Evolutionary conservation across 805 yeast species (phyloP).

Genomic region (Starmerella gropengiesseri): DNA sequence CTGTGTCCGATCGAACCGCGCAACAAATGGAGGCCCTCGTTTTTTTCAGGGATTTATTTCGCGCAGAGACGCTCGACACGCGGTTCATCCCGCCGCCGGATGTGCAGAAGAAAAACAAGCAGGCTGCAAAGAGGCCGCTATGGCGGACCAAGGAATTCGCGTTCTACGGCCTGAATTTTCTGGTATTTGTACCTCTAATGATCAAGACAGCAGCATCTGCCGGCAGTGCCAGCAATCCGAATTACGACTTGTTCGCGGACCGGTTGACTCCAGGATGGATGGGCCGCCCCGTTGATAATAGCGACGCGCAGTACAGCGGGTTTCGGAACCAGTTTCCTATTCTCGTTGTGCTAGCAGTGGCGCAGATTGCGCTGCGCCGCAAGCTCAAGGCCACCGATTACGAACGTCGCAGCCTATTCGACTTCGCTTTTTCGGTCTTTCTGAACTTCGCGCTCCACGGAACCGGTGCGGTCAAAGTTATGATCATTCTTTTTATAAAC

Average conservation of each 20-base stretch:
- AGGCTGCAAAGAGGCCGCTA: constrained; percentile 35
- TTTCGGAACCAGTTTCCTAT: constrained; percentile 71
- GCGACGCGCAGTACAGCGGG: constrained; percentile 80
- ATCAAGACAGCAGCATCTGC: constrained; percentile 61
- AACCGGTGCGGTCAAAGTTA: constrained; percentile 50
- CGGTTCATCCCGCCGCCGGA: constrained; percentile 33
- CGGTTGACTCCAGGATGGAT: constrained; percentile 75
- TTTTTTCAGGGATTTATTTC: constrained; percentile 24
- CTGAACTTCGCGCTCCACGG: constrained; percentile 76
- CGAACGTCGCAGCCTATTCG: constrained; percentile 44
- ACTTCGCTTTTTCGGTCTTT: constrained; percentile 55
- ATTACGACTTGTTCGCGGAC: constrained; percentile 52
- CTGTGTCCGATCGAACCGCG: too few species aligned
- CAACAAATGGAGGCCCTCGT: neutral
- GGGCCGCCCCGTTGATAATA: constrained; percentile 71
- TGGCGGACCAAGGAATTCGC: constrained; percentile 74
- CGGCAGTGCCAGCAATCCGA: constrained; percentile 44
- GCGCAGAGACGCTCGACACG: constrained; percentile 36
- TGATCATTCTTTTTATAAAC: constrained; percentile 46
- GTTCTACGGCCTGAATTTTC: constrained; percentile 52
- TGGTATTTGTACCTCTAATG: constrained; percentile 71
- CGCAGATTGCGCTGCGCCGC: constrained; percentile 47
- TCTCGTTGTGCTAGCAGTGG: constrained; percentile 42
- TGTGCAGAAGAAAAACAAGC: constrained; percentile 25
- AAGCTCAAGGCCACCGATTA: constrained; percentile 20